Evolutionary conservation across 2,329 filamentous ascomycete species (phyloP).

Genomic region (Cordyceps tenuipes): DNA sequence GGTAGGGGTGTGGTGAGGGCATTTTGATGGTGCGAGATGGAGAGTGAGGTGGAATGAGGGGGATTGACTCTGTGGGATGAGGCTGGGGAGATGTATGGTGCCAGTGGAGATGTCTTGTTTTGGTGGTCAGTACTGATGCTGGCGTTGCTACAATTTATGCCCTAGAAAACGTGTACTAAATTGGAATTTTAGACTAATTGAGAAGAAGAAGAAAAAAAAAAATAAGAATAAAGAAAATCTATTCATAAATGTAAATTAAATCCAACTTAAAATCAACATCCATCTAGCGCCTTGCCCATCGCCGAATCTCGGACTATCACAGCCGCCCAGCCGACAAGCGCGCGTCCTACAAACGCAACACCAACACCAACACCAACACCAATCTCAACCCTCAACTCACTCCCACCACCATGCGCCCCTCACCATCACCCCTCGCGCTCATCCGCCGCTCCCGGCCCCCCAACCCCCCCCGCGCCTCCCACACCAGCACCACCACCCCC

Average conservation of each 20-base stretch:
- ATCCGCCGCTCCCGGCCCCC: neutral
- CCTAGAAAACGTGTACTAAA: too few relatives aligned
- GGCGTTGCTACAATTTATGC: too few relatives aligned
- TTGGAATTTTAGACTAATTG: too few relatives aligned
- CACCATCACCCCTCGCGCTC: neutral
- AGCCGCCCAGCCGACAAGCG: neutral
- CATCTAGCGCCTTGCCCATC: neutral
- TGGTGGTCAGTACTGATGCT: too few relatives aligned
- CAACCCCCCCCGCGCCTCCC: neutral
- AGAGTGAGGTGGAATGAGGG: neutral
- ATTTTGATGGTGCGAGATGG: neutral
- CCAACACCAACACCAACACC: neutral
- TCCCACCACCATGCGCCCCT: neutral
- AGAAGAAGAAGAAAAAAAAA: too few relatives aligned
- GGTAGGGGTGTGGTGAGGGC: constrained; percentile 36
- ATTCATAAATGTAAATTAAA: too few relatives aligned
- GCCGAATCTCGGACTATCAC: neutral
- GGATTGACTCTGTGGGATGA: neutral
- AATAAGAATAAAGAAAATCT: too few relatives aligned
- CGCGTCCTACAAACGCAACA: neutral
- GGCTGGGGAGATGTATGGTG: too few relatives aligned
- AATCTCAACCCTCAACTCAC: too few relatives aligned
- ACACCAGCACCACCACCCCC: neutral
- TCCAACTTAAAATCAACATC: too few relatives aligned
- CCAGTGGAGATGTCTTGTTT: too few relatives aligned